Evolutionary conservation across 2,329 filamentous ascomycete species (phyloP), one percentile per base, ranked within the genome.

Genomic region (Coniella lustricola): DNA sequence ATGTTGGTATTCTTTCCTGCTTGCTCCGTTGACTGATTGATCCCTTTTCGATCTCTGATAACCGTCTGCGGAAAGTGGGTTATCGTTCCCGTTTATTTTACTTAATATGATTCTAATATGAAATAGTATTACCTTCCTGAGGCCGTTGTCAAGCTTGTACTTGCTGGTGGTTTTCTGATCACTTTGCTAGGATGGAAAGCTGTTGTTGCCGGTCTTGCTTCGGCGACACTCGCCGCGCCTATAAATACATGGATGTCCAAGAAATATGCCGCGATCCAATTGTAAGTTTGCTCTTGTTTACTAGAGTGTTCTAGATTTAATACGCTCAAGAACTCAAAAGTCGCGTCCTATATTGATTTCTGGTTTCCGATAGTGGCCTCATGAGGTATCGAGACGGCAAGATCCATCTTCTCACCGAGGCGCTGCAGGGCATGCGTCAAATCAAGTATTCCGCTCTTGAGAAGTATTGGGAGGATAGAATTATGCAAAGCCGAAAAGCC

Each of bases 361-460:
- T n/a, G n/a, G 12, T 42, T 5, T 7, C 16, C 14, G 14, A 16
- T 18, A 46, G 44, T 34, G 58, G 61, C 31, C 57, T 67, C 18
- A 67, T 67, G 64, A 61, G 58, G 39, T 62, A 60, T 44, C 60
- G 64, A 3, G 64, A 67, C 44, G 60, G 54, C 40, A 67, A 67
- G 50, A 59, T 63, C 1, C 58, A 65, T 43, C 52, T 66, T 7
- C 52, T 67, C 44, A 64, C 61, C 2, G 64, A 67, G 45, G 64
- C 63, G 0, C 54, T 67, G 16, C 61, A 65, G 31, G 64, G 64
- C 20, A 67, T 67, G 60, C 62, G 64, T 10, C 64, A 67, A 53
- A 66, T 67, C 60, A 62, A 64, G 44, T 66, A 64, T 52, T 65
- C 64, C 3, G 64, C 64, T 8, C 58, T 67, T 10, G 64, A 67